A percentile compares a stretch with the other conserved stretches of the same genome.
These are phyloP conservation scores for Cocos nucifera DNA, from an alignment of 176 grass and related monocot genomes.

Conservation along the genomic window DNA sequence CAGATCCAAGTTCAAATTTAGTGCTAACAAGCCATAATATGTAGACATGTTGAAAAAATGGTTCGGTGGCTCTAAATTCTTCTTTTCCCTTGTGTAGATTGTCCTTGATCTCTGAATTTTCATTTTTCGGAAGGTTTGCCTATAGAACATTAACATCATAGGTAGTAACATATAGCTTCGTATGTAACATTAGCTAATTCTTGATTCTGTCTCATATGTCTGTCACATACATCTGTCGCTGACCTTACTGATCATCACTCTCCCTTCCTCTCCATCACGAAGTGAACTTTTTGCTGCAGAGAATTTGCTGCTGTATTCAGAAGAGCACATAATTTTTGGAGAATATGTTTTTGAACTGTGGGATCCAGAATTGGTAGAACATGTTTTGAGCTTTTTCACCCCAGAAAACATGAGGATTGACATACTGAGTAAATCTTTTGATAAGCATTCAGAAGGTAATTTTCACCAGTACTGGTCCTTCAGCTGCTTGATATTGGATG, in stretches of 20 bases:
- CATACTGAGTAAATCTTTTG: conserved; percentile 71
- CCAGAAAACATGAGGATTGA: conserved; percentile 96
- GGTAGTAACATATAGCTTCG: too few species aligned
- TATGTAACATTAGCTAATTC: too few species aligned
- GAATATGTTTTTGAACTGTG: conserved; percentile 79
- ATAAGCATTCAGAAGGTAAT: conserved; percentile 79
- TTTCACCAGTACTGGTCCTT: background rate
- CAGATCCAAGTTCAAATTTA: too few species aligned
- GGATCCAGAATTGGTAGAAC: conserved; percentile 67
- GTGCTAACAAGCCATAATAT: too few species aligned
- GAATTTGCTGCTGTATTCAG: conserved; percentile 71
- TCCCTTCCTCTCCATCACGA: background rate
- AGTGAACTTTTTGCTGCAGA: conserved; percentile 41
- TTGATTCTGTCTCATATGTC: too few species aligned
- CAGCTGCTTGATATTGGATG: background rate
- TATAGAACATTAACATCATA: too few species aligned
- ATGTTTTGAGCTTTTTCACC: conserved; percentile 67
- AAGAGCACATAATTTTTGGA: conserved; percentile 73
- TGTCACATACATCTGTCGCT: too few species aligned
- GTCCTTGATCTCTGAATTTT: too few species aligned
- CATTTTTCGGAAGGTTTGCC: too few species aligned
- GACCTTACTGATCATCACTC: background rate
- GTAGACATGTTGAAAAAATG: too few species aligned
- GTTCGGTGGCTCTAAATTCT: too few species aligned
- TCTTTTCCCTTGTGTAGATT: too few species aligned